Conservation (phyloP, 257 asterid genomes). For the Petrea volubilis region DNA sequence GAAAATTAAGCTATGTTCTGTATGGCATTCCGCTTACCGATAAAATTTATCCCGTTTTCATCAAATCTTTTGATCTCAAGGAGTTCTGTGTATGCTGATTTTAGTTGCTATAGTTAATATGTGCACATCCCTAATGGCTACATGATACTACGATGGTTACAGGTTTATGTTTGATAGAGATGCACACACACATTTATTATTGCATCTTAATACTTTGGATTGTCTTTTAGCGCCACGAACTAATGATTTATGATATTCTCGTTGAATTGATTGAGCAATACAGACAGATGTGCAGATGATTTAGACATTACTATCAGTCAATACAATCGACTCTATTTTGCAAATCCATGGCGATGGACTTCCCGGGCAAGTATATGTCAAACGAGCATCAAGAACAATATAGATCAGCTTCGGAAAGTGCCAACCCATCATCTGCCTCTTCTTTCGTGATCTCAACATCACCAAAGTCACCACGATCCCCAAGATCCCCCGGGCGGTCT, state of each 20-base stretch:
- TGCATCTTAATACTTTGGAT: neutral
- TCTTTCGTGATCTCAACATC: conserved; percentile 43
- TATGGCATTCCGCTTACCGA: neutral
- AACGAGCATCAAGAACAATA: conserved; percentile 63
- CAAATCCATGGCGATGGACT: conserved; percentile 43
- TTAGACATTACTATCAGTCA: neutral
- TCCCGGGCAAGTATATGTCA: conserved; percentile 38
- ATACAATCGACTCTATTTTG: neutral
- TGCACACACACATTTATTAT: neutral
- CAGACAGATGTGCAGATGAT: conserved; percentile 3
- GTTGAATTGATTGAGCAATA: neutral
- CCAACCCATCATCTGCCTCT: conserved; percentile 52
- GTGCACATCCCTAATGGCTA: too few species aligned
- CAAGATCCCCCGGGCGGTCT: conserved; percentile 43
- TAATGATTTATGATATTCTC: conserved; percentile 12
- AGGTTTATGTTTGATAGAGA: neutral
- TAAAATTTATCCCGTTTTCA: neutral
- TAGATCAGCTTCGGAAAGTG: conserved; percentile 53
- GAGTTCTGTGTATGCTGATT: neutral
- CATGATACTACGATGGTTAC: conserved; percentile 5
- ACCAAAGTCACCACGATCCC: conserved; percentile 58
- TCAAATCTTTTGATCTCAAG: neutral
- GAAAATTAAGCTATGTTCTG: neutral
- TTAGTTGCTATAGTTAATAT: neutral
- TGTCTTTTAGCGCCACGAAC: neutral